Percentiles rank a stretch among this genome's conserved stretches.
These are phyloP conservation scores for Rhizopogon roseolus DNA, from an alignment of 768 basidiomycete species.

Conservation along the genomic window DNA sequence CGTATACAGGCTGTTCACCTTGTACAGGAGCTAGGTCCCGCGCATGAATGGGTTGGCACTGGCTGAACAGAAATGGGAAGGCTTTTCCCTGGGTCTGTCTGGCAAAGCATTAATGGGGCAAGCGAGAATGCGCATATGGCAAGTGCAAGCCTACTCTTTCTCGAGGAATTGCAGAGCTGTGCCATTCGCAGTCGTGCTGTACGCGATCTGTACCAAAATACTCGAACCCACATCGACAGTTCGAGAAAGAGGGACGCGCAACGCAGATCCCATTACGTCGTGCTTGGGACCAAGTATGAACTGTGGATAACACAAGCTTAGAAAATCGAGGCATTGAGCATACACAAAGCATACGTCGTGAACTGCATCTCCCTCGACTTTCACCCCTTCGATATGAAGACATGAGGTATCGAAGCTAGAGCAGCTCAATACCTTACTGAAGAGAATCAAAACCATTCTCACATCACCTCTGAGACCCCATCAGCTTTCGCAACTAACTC, in stretches of 20 bases:
- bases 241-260: conserved; percentile 29
- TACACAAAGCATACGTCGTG: conserved; percentile 15
- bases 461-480: conserved; percentile 40
- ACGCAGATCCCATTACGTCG: conserved; percentile 36
- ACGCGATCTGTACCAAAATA: conserved; percentile 32
- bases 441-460: conserved; percentile 4
- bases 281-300: conserved; percentile 27
- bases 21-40: conserved; percentile 48
- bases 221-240: conserved; percentile 17
- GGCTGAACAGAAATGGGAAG: conserved; percentile 54
- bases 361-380: conserved; percentile 30
- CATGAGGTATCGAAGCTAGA: conserved; percentile 48
- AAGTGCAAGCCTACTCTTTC: conserved; percentile 26
- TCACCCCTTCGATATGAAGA: conserved; percentile 36
- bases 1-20: conserved; percentile 17
- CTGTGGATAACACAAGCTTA: conserved; percentile 6
- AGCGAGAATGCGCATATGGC: not conserved
- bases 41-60: conserved; percentile 57
- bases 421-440: not conserved
- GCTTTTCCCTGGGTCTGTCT: conserved; percentile 51
- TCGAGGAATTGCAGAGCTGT: conserved; percentile 53
- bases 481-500: conserved; percentile 32
- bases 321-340: not conserved
- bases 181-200: conserved; percentile 40
- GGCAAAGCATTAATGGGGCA: not conserved